These are phyloP conservation scores for Bisporella sp. DNA, from an alignment of 2,329 filamentous ascomycete species.

Conservation along the genomic window DNA sequence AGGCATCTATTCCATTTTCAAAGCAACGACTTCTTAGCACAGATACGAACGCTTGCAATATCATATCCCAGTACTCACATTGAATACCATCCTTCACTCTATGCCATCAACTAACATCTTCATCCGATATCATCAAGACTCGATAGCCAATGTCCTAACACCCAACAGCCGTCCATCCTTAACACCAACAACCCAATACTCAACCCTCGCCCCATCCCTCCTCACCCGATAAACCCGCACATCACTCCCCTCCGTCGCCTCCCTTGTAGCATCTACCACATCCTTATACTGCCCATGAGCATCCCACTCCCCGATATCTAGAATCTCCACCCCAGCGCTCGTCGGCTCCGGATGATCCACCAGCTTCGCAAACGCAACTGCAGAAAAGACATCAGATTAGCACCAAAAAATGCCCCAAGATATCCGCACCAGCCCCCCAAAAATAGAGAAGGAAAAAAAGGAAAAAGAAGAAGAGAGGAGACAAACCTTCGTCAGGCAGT, in stretches of 20 bases:
- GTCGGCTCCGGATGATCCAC: conserved; percentile 50
- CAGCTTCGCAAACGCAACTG: conserved; percentile 64
- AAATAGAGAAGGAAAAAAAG: conserved; percentile 6
- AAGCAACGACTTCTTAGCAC: not conserved
- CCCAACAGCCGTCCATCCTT: conserved; percentile 63
- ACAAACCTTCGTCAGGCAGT: conserved; percentile 55
- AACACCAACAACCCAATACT: conserved; percentile 74
- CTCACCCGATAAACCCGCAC: conserved; percentile 69
- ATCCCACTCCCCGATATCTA: conserved; percentile 69
- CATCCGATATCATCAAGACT: conserved; percentile 28
- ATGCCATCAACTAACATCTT: conserved; percentile 35
- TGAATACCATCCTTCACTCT: not conserved
- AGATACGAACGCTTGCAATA: not conserved
- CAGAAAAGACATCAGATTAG: not conserved
- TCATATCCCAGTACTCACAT: not conserved
- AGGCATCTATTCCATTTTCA: not conserved
- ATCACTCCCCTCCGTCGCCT: conserved; percentile 54
- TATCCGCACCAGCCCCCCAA: not conserved
- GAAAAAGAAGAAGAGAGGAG: conserved; percentile 3
- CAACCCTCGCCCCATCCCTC: conserved; percentile 54
- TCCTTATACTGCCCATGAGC: conserved; percentile 60
- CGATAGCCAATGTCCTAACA: conserved; percentile 69
- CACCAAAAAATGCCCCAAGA: too few species aligned
- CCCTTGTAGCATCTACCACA: conserved; percentile 61
- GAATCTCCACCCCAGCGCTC: conserved; percentile 54